phyloP scores from a whole-genome alignment of 108 stramenopile genomes.

The Asterionellopsis glacialis region DNA sequence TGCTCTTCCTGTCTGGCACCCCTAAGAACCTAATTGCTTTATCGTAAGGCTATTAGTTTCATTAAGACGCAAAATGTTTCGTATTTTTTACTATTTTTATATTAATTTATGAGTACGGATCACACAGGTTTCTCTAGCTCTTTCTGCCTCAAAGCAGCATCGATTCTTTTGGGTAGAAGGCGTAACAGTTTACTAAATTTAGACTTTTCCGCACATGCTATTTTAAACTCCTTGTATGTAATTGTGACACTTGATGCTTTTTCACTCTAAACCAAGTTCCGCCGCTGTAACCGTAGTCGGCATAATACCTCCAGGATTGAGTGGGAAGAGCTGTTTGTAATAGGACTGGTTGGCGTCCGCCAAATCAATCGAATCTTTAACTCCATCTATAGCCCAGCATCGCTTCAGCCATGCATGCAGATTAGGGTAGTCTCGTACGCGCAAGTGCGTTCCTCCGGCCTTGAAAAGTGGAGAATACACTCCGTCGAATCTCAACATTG shows the following conservation, averaged over 20 bases:
- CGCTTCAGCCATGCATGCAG: slow-evolving; percentile 41
- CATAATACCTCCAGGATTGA: slow-evolving; percentile 73
- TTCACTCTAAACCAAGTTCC: slow-evolving; percentile 27
- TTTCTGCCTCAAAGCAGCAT: too few species aligned
- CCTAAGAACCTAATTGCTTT: slow-evolving; percentile 22
- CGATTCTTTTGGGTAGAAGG: too few species aligned
- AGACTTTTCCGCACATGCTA: too few species aligned
- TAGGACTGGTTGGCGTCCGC: slow-evolving; percentile 67
- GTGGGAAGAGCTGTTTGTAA: slow-evolving; percentile 72
- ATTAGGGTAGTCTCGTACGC: slow-evolving; percentile 37
- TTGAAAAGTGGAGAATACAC: slow-evolving; percentile 78
- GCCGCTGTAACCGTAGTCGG: slow-evolving; percentile 43
- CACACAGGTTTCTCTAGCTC: too few species aligned
- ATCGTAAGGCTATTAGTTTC: too few species aligned
- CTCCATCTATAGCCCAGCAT: slow-evolving; percentile 42
- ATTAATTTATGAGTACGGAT: too few species aligned
- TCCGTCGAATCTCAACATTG: slow-evolving; percentile 75
- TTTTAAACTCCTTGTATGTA: too few species aligned
- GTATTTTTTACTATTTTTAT: too few species aligned
- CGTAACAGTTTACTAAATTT: too few species aligned
- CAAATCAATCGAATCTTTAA: slow-evolving; percentile 63
- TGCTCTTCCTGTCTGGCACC: slow-evolving; percentile 67
- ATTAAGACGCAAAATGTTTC: too few species aligned
- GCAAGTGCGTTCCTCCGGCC: slow-evolving; percentile 52
- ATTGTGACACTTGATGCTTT: too few species aligned